phyloP scores from a whole-genome alignment of 2,329 filamentous ascomycete species.

The Neopestalotiopsis clavispora region DNA sequence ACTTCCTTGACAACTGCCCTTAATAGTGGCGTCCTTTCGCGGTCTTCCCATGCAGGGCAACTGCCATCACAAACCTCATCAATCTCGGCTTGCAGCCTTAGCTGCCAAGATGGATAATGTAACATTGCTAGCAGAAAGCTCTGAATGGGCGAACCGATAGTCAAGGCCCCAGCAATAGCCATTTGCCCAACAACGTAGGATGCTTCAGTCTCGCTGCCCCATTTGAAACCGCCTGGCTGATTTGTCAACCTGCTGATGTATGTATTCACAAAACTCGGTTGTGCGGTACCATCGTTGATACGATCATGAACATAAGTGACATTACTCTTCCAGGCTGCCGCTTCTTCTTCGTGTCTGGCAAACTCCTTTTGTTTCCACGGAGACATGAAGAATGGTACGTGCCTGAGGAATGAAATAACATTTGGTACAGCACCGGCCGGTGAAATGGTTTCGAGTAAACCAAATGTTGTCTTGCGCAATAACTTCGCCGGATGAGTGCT shows the following conservation, averaged over 20 bases:
- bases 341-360: constrained; percentile 44
- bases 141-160: constrained; percentile 50
- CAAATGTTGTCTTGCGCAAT: constrained; percentile 50
- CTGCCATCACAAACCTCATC: constrained; percentile 46
- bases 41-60: constrained; percentile 52
- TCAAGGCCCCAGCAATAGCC: constrained; percentile 51
- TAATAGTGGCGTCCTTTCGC: constrained; percentile 49
- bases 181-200: constrained; percentile 52
- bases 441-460: constrained; percentile 50
- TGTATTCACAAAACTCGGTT: constrained; percentile 47
- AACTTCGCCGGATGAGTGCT: constrained; percentile 43
- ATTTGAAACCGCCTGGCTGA: constrained; percentile 28
- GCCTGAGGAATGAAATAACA: constrained; percentile 42
- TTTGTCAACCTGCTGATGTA: constrained; percentile 40
- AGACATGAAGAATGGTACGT: constrained; percentile 43
- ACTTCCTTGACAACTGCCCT: constrained; percentile 56
- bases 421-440: constrained; percentile 50
- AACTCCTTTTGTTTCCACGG: constrained; percentile 52
- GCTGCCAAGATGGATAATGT: constrained; percentile 44
- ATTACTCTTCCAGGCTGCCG: constrained; percentile 41
- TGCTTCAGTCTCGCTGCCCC: constrained; percentile 42
- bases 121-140: constrained; percentile 46
- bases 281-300: constrained; percentile 35
- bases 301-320: constrained; percentile 41
- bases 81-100: constrained; percentile 52